Conservation (phyloP, 208 protist species). For the Leishmania gerbilli region DNA sequence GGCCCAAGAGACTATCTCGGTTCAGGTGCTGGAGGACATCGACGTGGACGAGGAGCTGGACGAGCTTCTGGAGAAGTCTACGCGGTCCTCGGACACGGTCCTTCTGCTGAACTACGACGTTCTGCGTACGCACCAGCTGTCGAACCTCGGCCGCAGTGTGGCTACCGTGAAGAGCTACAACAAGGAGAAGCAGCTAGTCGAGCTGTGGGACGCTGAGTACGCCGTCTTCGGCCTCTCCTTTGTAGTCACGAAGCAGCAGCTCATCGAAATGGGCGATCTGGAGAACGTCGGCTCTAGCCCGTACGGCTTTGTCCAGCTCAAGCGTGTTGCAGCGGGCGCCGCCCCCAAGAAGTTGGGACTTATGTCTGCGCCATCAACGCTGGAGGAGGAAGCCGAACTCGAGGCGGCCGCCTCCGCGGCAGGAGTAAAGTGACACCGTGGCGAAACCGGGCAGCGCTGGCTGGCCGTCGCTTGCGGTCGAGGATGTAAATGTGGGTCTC, state of each 20-base stretch:
- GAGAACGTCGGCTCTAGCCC: constrained; percentile 74
- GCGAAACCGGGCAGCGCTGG: constrained; percentile 10
- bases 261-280: constrained; percentile 81
- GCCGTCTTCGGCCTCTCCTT: constrained; percentile 75
- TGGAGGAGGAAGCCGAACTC: constrained; percentile 53
- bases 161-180: constrained; percentile 79
- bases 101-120: constrained; percentile 88
- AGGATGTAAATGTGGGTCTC: not conserved
- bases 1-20: constrained; percentile 32
- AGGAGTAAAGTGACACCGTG: constrained; percentile 6
- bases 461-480: not conserved
- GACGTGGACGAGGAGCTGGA: constrained; percentile 73
- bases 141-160: constrained; percentile 69
- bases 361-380: constrained; percentile 47
- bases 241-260: constrained; percentile 53
- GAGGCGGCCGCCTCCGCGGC: constrained; percentile 23
- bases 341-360: constrained; percentile 36
- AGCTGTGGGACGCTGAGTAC: constrained; percentile 86
- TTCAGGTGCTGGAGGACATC: constrained; percentile 78
- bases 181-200: constrained; percentile 60
- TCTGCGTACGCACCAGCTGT: constrained; percentile 55
- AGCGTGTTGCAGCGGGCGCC: constrained; percentile 22
- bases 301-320: constrained; percentile 78
- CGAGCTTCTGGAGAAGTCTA: constrained; percentile 65
- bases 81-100: constrained; percentile 53